phyloP scores from a whole-genome alignment of 75 land plant species.

The Picea glauca region DNA sequence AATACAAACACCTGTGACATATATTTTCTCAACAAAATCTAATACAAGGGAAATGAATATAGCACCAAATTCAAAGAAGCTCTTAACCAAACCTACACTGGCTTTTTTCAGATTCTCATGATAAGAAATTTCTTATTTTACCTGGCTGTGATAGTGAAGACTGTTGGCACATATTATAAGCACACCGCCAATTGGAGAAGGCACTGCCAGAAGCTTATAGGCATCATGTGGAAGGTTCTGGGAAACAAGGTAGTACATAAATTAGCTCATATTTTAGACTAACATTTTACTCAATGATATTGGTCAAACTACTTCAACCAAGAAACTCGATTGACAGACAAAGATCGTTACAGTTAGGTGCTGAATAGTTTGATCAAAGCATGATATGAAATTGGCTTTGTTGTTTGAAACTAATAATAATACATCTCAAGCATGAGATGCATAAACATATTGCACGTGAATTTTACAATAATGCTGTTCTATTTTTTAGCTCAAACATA shows the following conservation, averaged over 20 bases:
- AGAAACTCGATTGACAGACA: not conserved
- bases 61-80: not conserved
- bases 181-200: slow-evolving; percentile 97
- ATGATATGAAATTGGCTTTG: not conserved
- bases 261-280: not conserved
- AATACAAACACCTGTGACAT: not conserved
- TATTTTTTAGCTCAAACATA: not conserved
- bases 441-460: too few species aligned
- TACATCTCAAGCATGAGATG: too few species aligned
- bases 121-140: slow-evolving; percentile 10
- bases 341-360: not conserved
- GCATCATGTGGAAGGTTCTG: slow-evolving; percentile 99
- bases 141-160: slow-evolving; percentile 95
- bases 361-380: not conserved
- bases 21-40: not conserved
- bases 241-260: not conserved
- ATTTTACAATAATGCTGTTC: not conserved
- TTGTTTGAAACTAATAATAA: not conserved
- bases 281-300: not conserved
- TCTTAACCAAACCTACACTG: not conserved
- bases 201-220: slow-evolving; percentile 93
- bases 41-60: not conserved
- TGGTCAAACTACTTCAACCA: not conserved
- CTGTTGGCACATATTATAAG: slow-evolving; percentile 82
- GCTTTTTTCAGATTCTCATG: not conserved